These are phyloP conservation scores for Lasiosphaeria miniovina DNA, from an alignment of 495 filamentous ascomycete species.

Conservation along the genomic window DNA sequence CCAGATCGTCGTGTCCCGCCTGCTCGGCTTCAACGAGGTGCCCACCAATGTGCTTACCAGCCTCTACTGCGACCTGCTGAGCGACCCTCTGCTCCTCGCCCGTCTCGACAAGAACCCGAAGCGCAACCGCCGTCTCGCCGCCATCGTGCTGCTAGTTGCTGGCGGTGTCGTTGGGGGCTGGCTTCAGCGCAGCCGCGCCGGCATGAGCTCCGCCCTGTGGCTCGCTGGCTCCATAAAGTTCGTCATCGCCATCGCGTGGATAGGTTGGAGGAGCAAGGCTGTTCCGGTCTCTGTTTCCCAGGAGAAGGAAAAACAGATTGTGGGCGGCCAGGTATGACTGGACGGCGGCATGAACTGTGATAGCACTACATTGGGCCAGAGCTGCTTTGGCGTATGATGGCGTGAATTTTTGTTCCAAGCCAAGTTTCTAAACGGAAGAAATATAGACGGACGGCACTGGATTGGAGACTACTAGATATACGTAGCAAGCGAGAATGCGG, in stretches of 20 bases:
- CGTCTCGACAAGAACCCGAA: constrained; percentile 54
- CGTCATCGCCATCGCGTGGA: constrained; percentile 23
- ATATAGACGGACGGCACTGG: too few relatives aligned
- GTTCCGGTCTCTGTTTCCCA: not conserved
- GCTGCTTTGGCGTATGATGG: too few relatives aligned
- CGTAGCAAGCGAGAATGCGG: too few relatives aligned
- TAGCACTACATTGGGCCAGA: too few relatives aligned
- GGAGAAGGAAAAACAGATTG: not conserved
- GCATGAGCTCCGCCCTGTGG: constrained; percentile 57
- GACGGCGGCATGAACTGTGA: too few relatives aligned
- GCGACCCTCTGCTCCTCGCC: constrained; percentile 52
- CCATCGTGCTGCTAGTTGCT: constrained; percentile 54
- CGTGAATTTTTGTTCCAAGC: too few relatives aligned
- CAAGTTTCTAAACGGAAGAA: too few relatives aligned
- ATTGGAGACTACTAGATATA: too few relatives aligned
- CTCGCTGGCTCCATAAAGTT: constrained; percentile 57
- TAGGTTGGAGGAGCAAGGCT: constrained; percentile 15
- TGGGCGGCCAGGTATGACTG: not conserved
- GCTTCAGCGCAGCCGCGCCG: constrained; percentile 54
- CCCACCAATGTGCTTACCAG: constrained; percentile 72
- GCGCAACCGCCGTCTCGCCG: constrained; percentile 59
- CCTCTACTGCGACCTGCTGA: constrained; percentile 65
- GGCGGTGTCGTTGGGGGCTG: constrained; percentile 65
- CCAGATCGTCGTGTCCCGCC: constrained; percentile 62
- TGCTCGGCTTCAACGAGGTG: constrained; percentile 64